These are phyloP conservation scores for Kwoniella mangroviensis DNA, from an alignment of 768 basidiomycete genomes.

Conservation along the genomic window DNA sequence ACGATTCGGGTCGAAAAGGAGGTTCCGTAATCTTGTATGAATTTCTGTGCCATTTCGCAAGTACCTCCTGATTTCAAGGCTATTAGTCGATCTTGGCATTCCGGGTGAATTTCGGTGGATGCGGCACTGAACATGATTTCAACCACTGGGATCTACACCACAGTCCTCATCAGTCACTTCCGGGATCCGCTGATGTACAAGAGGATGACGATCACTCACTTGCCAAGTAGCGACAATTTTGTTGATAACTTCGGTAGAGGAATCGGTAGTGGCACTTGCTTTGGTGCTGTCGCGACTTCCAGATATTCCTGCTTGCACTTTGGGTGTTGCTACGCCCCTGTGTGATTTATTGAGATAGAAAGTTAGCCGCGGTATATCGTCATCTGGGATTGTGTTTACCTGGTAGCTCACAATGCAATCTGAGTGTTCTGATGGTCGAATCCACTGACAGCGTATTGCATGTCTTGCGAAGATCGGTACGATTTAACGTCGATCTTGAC, in stretches of 20 bases:
- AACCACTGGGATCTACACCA: neutral
- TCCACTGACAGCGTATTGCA: neutral
- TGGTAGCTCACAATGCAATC: neutral
- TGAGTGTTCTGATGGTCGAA: neutral
- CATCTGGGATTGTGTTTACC: no score
- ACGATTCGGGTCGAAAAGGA: neutral
- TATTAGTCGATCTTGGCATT: neutral
- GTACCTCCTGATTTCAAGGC: neutral
- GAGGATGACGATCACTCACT: neutral
- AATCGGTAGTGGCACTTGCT: neutral
- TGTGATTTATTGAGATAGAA: neutral
- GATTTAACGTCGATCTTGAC: neutral
- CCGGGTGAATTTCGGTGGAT: neutral
- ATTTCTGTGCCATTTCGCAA: neutral
- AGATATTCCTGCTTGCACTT: neutral
- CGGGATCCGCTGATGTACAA: no score
- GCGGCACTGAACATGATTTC: neutral
- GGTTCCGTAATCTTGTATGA: neutral
- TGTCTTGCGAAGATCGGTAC: neutral
- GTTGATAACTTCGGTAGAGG: neutral
- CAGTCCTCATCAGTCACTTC: neutral
- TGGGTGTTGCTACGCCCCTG: neutral
- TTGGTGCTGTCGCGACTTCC: neutral
- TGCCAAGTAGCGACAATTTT: neutral
- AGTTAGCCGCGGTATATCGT: neutral